phyloP scores from a whole-genome alignment of 805 yeast genomes.

The Brettanomyces nanus region DNA sequence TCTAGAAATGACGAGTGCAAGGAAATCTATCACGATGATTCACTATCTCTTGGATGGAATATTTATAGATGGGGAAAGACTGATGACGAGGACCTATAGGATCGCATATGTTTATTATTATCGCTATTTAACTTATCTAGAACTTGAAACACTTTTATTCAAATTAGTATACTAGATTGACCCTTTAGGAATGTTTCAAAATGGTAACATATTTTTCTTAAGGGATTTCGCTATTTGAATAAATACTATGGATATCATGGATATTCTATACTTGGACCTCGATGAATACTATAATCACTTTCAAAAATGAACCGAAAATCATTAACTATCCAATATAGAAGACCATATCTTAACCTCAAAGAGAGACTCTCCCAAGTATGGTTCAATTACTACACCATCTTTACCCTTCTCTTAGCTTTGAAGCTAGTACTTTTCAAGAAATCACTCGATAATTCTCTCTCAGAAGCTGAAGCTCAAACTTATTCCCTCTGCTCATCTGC shows the following conservation, averaged over 20 bases:
- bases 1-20: constrained; percentile 35
- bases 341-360: constrained; percentile 36
- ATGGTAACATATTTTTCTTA: too few relatives aligned
- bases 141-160: too few relatives aligned
- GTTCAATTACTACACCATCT: constrained; percentile 57
- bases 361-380: constrained; percentile 59
- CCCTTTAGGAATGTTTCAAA: too few relatives aligned
- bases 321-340: too few relatives aligned
- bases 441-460: constrained; percentile 36
- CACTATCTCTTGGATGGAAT: constrained; percentile 61
- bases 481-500: constrained; percentile 38
- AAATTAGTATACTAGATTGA: too few relatives aligned
- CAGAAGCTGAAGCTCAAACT: constrained; percentile 30
- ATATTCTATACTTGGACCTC: too few relatives aligned
- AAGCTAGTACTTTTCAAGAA: constrained; percentile 52
- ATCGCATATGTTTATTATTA: too few relatives aligned
- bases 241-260: too few relatives aligned
- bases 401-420: constrained; percentile 44
- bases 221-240: too few relatives aligned
- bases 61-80: constrained; percentile 37
- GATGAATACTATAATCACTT: too few relatives aligned
- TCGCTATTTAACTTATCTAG: too few relatives aligned
- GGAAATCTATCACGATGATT: constrained; percentile 38
- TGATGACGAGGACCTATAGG: constrained; percentile 4
- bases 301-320: too few relatives aligned